phyloP scores from a whole-genome alignment of 2,329 filamentous ascomycete species.

The Sarocladium brachiariae region DNA sequence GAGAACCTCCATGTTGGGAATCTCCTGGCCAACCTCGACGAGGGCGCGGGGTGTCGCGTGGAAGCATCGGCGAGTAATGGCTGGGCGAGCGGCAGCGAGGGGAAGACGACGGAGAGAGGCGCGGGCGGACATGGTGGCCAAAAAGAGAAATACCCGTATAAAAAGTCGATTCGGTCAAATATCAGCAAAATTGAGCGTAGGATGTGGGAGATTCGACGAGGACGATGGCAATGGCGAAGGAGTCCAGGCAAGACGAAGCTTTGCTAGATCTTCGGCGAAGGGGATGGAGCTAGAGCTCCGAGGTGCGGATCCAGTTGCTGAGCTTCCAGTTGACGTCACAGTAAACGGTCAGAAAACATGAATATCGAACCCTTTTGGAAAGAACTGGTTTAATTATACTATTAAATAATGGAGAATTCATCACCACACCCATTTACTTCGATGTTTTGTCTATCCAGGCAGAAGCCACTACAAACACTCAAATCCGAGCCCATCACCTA shows the following conservation, averaged over 20 bases:
- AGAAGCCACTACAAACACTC: too few species aligned
- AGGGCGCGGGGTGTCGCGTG: slow-evolving; percentile 55
- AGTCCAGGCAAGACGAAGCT: background rate
- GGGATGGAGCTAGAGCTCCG: slow-evolving; percentile 7
- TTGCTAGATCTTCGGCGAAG: slow-evolving; percentile 10
- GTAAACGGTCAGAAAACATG: background rate
- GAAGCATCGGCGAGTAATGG: slow-evolving; percentile 40
- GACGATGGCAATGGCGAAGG: too few species aligned
- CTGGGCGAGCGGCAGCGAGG: slow-evolving; percentile 21
- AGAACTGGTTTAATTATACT: too few species aligned
- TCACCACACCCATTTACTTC: too few species aligned
- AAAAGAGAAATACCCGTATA: background rate
- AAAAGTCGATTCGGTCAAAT: background rate
- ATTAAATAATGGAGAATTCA: too few species aligned
- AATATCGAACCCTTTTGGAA: too few species aligned
- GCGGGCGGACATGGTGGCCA: slow-evolving; percentile 29
- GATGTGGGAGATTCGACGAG: background rate
- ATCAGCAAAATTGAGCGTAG: background rate
- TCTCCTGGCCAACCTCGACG: slow-evolving; percentile 71
- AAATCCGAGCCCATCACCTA: too few species aligned
- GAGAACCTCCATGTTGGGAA: slow-evolving; percentile 72
- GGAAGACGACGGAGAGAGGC: slow-evolving; percentile 23
- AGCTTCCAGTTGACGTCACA: background rate
- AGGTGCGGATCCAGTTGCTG: background rate
- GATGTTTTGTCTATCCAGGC: too few species aligned